phyloP scores from a whole-genome alignment of 306 rosid genomes.

The Styphnolobium japonicum region DNA sequence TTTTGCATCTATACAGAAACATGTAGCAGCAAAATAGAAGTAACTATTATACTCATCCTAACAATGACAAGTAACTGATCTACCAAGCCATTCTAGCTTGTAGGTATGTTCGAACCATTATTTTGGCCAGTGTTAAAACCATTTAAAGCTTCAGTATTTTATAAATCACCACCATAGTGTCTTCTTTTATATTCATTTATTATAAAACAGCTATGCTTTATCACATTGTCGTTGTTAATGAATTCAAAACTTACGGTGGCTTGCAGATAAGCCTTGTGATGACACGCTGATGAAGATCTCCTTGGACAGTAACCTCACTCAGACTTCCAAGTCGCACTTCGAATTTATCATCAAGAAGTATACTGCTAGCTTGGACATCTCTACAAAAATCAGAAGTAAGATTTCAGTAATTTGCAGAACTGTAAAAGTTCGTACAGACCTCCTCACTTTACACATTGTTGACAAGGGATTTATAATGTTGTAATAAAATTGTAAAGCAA shows the following conservation, averaged over 20 bases:
- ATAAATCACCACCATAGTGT: not conserved
- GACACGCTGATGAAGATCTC: slow-evolving; percentile 66
- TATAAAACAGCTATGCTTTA: slow-evolving; percentile 2
- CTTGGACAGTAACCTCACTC: slow-evolving; percentile 72
- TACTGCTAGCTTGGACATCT: slow-evolving; percentile 94
- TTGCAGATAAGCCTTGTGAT: slow-evolving; percentile 71
- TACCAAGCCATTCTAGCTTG: not conserved
- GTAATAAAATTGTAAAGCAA: not conserved
- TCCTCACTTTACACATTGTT: not conserved
- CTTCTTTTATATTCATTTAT: slow-evolving; percentile 9
- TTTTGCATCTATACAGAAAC: not conserved
- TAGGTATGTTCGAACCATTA: not conserved
- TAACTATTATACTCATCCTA: not conserved
- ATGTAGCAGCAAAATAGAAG: not conserved
- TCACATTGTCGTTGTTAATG: not conserved
- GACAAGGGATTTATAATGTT: not conserved
- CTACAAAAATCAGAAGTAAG: slow-evolving; percentile 46
- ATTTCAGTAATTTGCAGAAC: slow-evolving; percentile 14
- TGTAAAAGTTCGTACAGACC: not conserved
- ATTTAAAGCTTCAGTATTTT: slow-evolving; percentile 10
- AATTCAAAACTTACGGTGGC: slow-evolving; percentile 62
- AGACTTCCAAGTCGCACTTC: slow-evolving; percentile 98
- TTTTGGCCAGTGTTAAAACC: not conserved
- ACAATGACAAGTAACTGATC: not conserved
- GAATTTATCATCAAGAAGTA: slow-evolving; percentile 91